Evolutionary conservation across 108 stramenopile genomes (phyloP), one percentile per base, ranked within the genome.

Genomic region (Pseudonitzschia pungens): DNA sequence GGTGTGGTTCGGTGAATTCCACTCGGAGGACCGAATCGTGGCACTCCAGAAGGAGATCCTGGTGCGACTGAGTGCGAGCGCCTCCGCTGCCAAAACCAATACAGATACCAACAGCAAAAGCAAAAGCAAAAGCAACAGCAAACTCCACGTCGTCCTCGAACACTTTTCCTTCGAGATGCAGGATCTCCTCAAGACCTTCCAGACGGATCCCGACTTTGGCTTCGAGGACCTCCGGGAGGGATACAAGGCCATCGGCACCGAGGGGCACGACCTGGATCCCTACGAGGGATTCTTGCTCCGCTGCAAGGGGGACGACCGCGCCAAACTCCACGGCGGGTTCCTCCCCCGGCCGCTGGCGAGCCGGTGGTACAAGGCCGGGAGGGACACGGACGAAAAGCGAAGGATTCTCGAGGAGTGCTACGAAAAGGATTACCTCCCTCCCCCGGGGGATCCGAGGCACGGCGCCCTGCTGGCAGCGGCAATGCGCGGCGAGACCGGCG

Each of bases 111-210:
- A n/a, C n/a, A n/a, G n/a, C n/a, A n/a, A n/a, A n/a, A n/a, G n/a
- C n/a, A n/a, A n/a, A n/a, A n/a, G n/a, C n/a, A n/a, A n/a, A n/a
- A n/a, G n/a, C n/a, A n/a, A n/a, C n/a, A 36, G 36, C 36, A 51
- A 22, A 22, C 65, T 88, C 41, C 87, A 85, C 79, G 70, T 88
- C 16, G 76, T 88, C 26, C 70, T 85, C 70, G 87, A 88, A 69
- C 87, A 88, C 65, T 86, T 88, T 73, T 81, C 80, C 40, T 75
- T 86, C 20, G 85, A 88, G 52, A 88, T 88, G 87, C 81, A 88
- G 56, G 65, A 32, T n/a, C 63, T 87, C 16, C 72, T 85, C 27
- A 57, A 83, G 15, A 52, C 75, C 4, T 85, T 84, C 64, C 82
- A 81, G 60, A 24, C 56, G 21, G 56, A 67, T 43, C n/a, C 14